These are phyloP conservation scores for Saitozyma sp. DNA, from an alignment of 768 basidiomycete species.

Conservation along the genomic window DNA sequence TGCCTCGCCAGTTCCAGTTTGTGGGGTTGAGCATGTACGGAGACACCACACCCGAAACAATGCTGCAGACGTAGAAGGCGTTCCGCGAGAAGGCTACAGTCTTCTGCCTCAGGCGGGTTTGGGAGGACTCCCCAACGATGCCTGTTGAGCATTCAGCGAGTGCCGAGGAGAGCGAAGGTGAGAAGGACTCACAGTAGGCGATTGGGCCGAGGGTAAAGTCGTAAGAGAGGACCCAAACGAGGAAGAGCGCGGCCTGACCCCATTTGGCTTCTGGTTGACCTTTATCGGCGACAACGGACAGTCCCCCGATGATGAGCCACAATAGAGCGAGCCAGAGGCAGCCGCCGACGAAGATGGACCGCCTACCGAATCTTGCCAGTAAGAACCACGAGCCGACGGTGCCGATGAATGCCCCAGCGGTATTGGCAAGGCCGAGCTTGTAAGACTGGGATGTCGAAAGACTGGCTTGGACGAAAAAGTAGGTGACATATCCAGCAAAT, in stretches of 20 bases:
- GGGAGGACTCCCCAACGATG: slow-evolving; percentile 33
- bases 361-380: slow-evolving; percentile 19
- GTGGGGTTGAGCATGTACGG: slow-evolving; percentile 28
- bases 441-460: slow-evolving; percentile 11
- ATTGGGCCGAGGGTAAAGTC: slow-evolving; percentile 45
- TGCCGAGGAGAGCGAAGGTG: slow-evolving; percentile 32
- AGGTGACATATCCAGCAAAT: no score
- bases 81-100: slow-evolving; percentile 36
- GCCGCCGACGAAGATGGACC: slow-evolving; percentile 37
- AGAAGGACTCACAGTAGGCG: slow-evolving; percentile 39
- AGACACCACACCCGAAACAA: slow-evolving; percentile 29
- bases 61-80: slow-evolving; percentile 42
- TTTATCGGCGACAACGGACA: slow-evolving; percentile 29
- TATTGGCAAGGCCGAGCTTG: slow-evolving; percentile 18
- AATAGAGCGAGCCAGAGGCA: slow-evolving; percentile 37
- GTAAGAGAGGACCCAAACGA: slow-evolving; percentile 36
- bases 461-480: slow-evolving; percentile 33
- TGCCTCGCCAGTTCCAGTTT: slow-evolving; percentile 28
- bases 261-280: slow-evolving; percentile 16
- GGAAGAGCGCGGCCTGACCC: slow-evolving; percentile 16
- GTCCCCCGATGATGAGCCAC: slow-evolving; percentile 43
- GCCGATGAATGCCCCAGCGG: slow-evolving; percentile 19
- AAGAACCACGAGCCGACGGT: slow-evolving; percentile 25
- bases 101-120: slow-evolving; percentile 35
- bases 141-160: slow-evolving; percentile 10